Conservation (phyloP, 1,284 basidiomycete genomes). For the Pseudozyma hubeiensis region DNA sequence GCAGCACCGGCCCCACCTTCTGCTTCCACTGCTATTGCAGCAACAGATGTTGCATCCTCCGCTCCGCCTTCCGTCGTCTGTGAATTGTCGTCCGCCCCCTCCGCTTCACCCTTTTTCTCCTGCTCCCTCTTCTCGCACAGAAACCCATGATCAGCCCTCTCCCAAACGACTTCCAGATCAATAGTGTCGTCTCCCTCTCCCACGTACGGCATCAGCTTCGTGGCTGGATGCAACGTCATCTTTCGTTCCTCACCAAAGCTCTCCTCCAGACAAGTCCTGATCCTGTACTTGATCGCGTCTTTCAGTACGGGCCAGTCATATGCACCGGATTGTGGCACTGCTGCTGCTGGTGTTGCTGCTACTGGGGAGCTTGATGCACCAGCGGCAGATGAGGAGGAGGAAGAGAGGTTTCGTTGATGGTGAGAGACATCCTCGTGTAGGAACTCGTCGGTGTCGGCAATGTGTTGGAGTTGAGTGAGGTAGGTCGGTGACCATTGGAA, state of each 20-base stretch:
- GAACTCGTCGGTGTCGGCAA: constrained; percentile 41
- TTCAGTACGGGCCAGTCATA: constrained; percentile 44
- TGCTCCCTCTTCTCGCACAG: not conserved
- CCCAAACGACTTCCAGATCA: not conserved
- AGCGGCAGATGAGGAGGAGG: constrained; percentile 6
- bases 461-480: constrained; percentile 28
- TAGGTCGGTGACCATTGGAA: constrained; percentile 13
- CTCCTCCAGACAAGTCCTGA: constrained; percentile 14
- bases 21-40: not conserved
- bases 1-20: not conserved
- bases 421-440: constrained; percentile 14
- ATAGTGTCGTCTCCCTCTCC: not conserved
- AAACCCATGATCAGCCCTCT: not conserved
- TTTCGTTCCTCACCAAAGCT: constrained; percentile 6
- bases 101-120: not conserved
- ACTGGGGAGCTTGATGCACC: not conserved
- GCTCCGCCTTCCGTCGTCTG: not conserved
- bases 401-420: not conserved
- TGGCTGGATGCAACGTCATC: constrained; percentile 27
- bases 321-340: not conserved
- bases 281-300: constrained; percentile 45
- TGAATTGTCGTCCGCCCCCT: too few species aligned
- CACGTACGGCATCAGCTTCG: constrained; percentile 11
- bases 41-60: not conserved
- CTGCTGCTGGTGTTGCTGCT: not conserved